Percentiles rank a stretch among this genome's conserved stretches.
These are phyloP conservation scores for Fusarium irregulare DNA, from an alignment of 2,329 filamentous ascomycete genomes.

Conservation along the genomic window DNA sequence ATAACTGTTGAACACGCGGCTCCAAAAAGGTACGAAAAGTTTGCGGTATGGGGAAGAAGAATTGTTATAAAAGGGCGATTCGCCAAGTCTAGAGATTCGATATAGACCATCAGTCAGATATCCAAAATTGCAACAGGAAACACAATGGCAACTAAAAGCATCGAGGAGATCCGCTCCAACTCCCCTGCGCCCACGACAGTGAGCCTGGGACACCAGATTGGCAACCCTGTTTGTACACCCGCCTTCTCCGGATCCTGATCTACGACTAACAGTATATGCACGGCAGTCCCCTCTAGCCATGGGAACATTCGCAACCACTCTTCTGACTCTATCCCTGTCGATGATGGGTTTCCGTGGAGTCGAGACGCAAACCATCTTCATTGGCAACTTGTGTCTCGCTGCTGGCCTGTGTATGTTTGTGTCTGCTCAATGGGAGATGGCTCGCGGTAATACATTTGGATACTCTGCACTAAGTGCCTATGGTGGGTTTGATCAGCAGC, in stretches of 20 bases:
- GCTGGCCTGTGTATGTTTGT: constrained; percentile 46
- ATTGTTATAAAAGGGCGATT: constrained; percentile 8
- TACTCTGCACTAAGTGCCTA: constrained; percentile 47
- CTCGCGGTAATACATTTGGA: constrained; percentile 45
- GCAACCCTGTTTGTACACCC: constrained; percentile 19
- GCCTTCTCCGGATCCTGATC: background rate
- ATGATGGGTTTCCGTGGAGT: constrained; percentile 49
- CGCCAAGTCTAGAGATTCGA: constrained; percentile 11
- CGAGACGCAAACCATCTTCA: constrained; percentile 43
- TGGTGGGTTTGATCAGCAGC: constrained; percentile 12
- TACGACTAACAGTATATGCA: background rate
- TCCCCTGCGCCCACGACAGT: background rate
- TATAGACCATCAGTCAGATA: background rate
- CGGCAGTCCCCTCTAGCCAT: constrained; percentile 41
- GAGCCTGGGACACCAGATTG: background rate
- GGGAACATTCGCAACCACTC: constrained; percentile 47
- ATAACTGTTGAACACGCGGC: constrained; percentile 14
- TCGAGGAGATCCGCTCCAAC: constrained; percentile 16
- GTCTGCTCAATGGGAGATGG: constrained; percentile 47
- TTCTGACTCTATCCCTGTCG: constrained; percentile 43
- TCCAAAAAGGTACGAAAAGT: background rate
- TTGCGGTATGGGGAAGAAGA: background rate
- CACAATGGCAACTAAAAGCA: constrained; percentile 14
- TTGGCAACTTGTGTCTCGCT: constrained; percentile 47
- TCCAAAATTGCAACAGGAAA: background rate